Evolutionary conservation across 2,329 filamentous ascomycete genomes (phyloP).

Genomic region (Alternaria burnsii): DNA sequence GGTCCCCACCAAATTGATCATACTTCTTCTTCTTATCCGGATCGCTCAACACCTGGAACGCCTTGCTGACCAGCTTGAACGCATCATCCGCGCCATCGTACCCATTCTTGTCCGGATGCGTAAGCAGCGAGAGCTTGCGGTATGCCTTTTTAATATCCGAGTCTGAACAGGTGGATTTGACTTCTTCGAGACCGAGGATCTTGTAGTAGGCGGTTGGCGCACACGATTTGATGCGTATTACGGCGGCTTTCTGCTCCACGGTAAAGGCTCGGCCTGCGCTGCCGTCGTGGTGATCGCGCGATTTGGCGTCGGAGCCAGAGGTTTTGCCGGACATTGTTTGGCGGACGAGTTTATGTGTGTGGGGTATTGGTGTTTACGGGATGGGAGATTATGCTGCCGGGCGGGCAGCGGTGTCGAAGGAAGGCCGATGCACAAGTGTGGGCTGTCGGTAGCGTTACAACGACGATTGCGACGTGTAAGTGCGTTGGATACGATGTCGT

Average conservation of each 20-base stretch:
- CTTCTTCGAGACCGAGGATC: constrained; percentile 77
- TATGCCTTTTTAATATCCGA: constrained; percentile 97
- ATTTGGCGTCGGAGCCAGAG: constrained; percentile 53
- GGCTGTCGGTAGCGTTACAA: constrained; percentile 3
- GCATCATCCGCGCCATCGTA: constrained; percentile 95
- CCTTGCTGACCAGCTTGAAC: constrained; percentile 96
- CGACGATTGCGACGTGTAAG: not conserved
- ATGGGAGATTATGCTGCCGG: constrained; percentile 16
- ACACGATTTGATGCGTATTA: constrained; percentile 87
- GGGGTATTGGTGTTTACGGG: constrained; percentile 9
- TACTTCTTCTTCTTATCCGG: constrained; percentile 90
- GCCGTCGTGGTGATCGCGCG: constrained; percentile 76
- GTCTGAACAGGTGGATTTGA: constrained; percentile 74
- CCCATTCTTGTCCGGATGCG: constrained; percentile 98
- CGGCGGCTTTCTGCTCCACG: constrained; percentile 87
- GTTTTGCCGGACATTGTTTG: constrained; percentile 53
- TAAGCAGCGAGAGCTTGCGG: constrained; percentile 89
- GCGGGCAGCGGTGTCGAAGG: constrained; percentile 13
- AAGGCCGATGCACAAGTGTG: constrained; percentile 14
- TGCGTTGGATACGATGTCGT: not conserved
- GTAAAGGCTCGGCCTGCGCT: constrained; percentile 82
- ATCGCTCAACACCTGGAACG: constrained; percentile 92
- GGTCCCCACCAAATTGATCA: constrained; percentile 90
- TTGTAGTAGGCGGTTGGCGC: constrained; percentile 91
- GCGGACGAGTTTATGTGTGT: constrained; percentile 24